These are phyloP conservation scores for Entelexis paramagnoliae DNA, from an alignment of 1,139 yeast species.

Conservation along the genomic window DNA sequence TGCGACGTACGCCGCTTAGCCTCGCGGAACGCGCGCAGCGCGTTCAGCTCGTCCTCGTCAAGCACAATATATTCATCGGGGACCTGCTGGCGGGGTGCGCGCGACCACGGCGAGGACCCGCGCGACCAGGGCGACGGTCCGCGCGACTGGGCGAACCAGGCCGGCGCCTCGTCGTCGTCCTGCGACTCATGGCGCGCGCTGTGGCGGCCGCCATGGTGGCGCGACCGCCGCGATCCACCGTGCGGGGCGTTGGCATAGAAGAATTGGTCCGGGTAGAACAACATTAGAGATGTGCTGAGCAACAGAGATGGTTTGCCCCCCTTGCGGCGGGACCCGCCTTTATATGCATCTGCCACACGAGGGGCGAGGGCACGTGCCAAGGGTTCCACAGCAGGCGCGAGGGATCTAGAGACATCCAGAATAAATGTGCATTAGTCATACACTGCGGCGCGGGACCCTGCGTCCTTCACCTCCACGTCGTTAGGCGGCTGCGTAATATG, in stretches of 20 bases:
- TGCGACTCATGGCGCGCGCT: neutral
- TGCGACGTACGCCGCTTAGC: conserved; percentile 1
- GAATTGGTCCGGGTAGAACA: conserved; percentile 18
- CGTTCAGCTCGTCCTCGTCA: conserved; percentile 17
- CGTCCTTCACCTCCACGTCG: neutral
- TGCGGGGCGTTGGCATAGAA: conserved; percentile 5
- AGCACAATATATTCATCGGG: conserved; percentile 8
- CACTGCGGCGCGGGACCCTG: neutral
- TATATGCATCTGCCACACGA: neutral
- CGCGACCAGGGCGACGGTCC: neutral
- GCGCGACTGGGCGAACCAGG: neutral
- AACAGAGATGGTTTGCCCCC: too few species aligned
- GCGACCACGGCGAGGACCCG: neutral
- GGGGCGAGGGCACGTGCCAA: neutral
- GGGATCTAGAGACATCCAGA: conserved; percentile 1
- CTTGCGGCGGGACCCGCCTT: neutral
- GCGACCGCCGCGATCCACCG: neutral
- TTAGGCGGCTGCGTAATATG: neutral
- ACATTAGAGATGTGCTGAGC: neutral
- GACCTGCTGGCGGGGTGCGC: neutral
- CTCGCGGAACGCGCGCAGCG: conserved; percentile 14
- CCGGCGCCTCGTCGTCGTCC: neutral
- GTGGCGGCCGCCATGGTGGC: neutral
- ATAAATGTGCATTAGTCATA: neutral
- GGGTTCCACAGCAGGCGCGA: neutral